Base-by-base conservation (phyloP, 148 eudicot species). In the Talinum fruticosum region DNA sequence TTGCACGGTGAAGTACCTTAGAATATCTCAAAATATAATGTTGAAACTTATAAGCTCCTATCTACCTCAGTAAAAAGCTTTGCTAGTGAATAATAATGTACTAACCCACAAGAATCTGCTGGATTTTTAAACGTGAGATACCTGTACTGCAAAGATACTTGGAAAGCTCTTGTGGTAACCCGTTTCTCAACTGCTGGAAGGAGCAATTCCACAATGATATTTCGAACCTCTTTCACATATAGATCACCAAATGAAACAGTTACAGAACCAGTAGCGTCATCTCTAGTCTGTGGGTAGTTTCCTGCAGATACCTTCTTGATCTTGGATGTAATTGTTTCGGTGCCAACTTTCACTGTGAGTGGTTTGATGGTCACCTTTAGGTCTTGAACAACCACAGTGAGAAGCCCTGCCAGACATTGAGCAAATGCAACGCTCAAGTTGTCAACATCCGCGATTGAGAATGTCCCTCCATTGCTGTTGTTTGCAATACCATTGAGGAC, bases 351-450 rank as follows among this genome's bases (percentile, higher is more conserved):
- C 47, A 41, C 47, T 41, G 47, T 41, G 47, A 41, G 47, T 69
- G 72, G 72, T 6, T 24, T 21, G 47, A 69, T n/a, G 14, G 29
- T 69, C 47, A 69, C 47, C 15, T 35, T 36, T 0, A 69, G 26
- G 30, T 69, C 72, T 5, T 69, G 28, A 69, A 37, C 72, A 2
- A 36, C 72, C 13, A 69, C 49, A 36, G 47, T 69, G 49, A 69
- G 72, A 69, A 69, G 72, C 28, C 72, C 72, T 0, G 26, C 72
- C 72, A 69, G 19, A 10, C 72, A 36, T 69, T 69, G 72, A 15
- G 72, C 33, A n/a, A 69, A 69, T 21, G 72, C 72, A 19, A 19
- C 13, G 49, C 49, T 69, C 47, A 69, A 69, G 29, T 69, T n/a
- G 2, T 69, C 49, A 8, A 69, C 72, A 69, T 69, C 45, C 6